Base-by-base conservation (phyloP, 1,284 basidiomycete species). In the Irpex sp. region DNA sequence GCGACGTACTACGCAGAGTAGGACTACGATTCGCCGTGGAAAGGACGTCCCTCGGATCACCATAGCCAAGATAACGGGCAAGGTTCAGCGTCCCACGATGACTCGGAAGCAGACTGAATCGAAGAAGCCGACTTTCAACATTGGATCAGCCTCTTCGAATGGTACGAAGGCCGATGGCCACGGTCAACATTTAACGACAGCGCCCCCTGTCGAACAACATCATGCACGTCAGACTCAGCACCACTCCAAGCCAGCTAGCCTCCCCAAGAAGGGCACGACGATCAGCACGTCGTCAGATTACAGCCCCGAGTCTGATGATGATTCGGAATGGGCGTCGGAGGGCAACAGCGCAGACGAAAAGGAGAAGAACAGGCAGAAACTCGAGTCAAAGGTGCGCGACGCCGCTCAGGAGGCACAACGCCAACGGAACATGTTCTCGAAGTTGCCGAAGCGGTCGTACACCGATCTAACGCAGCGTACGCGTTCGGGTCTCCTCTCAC, bases 341-440 rank as follows among this genome's bases (percentile, higher is more conserved):
- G 40, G 40, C n/a, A 72, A 80, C 71, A 63, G 62, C 51, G 58
- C 9, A 8, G 58, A 59, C 31, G 70, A 65, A 65, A 69, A 58
- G 67, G 62, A 67, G 49, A 68, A 70, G 67, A 63, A 65, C 54
- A 64, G 68, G 65, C 68, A 67, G 66, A 73, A 68, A 55, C 77
- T 77, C 66, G 76, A 77, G 64, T 71, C 66, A 1, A 74, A 74
- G 8, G 65, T 80, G 19, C 76, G 70, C 9, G 76, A 79, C 68
- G 85, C 83, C 31, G 82, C 81, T n/a, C 63, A 84, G 68, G 88
- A 91, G 71, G 87, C 83, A n/a, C 83, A 87, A 69, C 82, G 88
- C 5, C 85, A 92, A 70, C 82, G 83, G 40, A 85, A 91, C 15
- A 82, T 94, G 82, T 93, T 95, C 71, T 81, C 85, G 62, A 94